Evolutionary conservation across 116 monocot genomes (phyloP).

Genomic region (Phalaenopsis hybrid): DNA sequence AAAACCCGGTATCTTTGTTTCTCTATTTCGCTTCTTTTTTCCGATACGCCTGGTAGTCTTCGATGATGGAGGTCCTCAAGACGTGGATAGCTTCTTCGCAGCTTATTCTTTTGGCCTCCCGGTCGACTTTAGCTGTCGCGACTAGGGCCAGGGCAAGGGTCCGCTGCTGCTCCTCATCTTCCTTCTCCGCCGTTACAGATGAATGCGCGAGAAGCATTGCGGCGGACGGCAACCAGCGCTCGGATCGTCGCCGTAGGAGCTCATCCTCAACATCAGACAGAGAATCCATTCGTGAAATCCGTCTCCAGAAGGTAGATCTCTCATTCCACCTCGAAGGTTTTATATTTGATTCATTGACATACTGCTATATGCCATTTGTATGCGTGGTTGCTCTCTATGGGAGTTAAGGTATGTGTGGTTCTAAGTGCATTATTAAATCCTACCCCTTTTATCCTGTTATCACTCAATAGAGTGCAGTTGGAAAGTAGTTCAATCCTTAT

Average conservation of each 20-base stretch:
- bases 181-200: slow-evolving; percentile 21
- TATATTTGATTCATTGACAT: not conserved
- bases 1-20: too few species aligned
- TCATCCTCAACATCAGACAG: slow-evolving; percentile 65
- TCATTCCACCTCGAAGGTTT: not conserved
- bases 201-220: not conserved
- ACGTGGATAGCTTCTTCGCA: slow-evolving; percentile 47
- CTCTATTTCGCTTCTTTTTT: too few species aligned
- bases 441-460: too few species aligned
- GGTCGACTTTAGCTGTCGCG: slow-evolving; percentile 12
- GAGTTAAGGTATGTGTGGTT: too few species aligned
- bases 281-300: slow-evolving; percentile 76
- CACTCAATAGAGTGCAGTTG: too few species aligned
- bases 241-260: slow-evolving; percentile 33
- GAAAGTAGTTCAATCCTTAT: too few species aligned
- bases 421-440: too few species aligned
- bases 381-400: too few species aligned
- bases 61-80: slow-evolving; percentile 34
- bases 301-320: slow-evolving; percentile 63
- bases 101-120: slow-evolving; percentile 33
- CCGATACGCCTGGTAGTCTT: too few species aligned
- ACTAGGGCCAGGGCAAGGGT: slow-evolving; percentile 15
- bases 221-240: not conserved
- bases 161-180: slow-evolving; percentile 46
- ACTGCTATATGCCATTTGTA: too few species aligned